Evolutionary conservation across 2,329 filamentous ascomycete species (phyloP).

Genomic region (Nemania abortiva): DNA sequence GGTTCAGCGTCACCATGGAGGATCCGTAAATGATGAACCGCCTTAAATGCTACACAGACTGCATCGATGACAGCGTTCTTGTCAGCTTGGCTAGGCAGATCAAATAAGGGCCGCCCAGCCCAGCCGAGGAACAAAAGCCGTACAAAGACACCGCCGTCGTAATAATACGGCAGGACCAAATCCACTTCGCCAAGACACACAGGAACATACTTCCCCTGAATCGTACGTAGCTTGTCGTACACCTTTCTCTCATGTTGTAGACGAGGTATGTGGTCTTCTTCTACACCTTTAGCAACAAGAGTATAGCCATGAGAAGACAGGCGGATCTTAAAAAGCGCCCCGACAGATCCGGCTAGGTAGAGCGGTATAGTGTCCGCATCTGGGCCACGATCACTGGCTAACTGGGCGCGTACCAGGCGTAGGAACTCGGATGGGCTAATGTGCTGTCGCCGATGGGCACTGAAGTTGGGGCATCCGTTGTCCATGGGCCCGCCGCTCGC

Average conservation of each 20-base stretch:
- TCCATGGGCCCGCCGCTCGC: conserved; percentile 59
- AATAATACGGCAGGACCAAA: conserved; percentile 50
- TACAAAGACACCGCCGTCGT: conserved; percentile 47
- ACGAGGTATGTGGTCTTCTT: conserved; percentile 39
- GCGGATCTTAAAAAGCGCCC: conserved; percentile 55
- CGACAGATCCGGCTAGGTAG: conserved; percentile 47
- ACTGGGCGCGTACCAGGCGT: conserved; percentile 46
- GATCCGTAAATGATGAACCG: conserved; percentile 40
- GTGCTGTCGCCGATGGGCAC: conserved; percentile 45
- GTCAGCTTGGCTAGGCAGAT: conserved; percentile 27
- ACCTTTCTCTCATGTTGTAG: conserved; percentile 51
- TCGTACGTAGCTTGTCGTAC: conserved; percentile 47
- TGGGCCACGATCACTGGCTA: conserved; percentile 49
- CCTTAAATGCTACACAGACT: conserved; percentile 28
- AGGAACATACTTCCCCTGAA: conserved; percentile 53
- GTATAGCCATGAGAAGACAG: conserved; percentile 54
- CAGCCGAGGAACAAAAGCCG: conserved; percentile 55
- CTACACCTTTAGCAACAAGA: conserved; percentile 56
- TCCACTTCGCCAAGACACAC: conserved; percentile 53
- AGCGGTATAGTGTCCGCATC: conserved; percentile 51
- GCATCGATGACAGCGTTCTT: conserved; percentile 29
- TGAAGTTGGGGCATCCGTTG: conserved; percentile 48
- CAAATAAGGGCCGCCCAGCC: conserved; percentile 46
- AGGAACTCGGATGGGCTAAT: conserved; percentile 47
- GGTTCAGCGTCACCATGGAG: conserved; percentile 49